phyloP scores from a whole-genome alignment of 2,329 filamentous ascomycete species.

The Neocatenulostroma microsporum region DNA sequence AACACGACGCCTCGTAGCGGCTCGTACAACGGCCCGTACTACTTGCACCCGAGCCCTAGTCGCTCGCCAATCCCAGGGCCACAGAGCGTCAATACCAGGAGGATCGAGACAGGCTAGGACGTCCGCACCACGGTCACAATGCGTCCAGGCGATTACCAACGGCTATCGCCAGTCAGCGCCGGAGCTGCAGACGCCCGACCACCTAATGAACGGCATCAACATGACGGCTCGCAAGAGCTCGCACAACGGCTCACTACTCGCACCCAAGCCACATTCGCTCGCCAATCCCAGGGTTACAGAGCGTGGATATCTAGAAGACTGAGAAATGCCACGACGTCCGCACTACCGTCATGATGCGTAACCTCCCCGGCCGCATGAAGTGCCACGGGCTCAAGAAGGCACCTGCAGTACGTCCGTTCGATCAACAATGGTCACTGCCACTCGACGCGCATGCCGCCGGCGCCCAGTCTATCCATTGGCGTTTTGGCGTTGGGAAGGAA shows the following conservation, averaged over 20 bases:
- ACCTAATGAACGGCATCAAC: no score
- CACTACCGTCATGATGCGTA: constrained; percentile 71
- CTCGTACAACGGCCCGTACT: constrained; percentile 15
- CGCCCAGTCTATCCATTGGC: no score
- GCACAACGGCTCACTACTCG: no score
- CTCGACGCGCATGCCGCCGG: no score
- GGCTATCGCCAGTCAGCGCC: no score
- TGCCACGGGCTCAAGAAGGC: constrained; percentile 58
- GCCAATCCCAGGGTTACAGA: constrained; percentile 27
- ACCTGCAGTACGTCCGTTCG: no score
- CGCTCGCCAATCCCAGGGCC: constrained; percentile 16
- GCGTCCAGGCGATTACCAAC: no score
- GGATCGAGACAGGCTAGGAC: constrained; percentile 36
- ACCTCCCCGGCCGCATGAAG: constrained; percentile 85
- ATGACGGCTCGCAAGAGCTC: no score
- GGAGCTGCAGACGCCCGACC: no score
- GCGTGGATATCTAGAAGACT: constrained; percentile 32
- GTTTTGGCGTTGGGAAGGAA: no score
- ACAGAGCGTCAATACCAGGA: constrained; percentile 32
- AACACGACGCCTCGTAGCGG: constrained; percentile 1
- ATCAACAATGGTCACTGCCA: no score
- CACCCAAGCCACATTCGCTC: background rate
- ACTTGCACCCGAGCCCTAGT: background rate
- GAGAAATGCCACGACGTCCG: constrained; percentile 37
- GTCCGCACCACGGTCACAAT: constrained; percentile 63